These are phyloP conservation scores for Nakazawaea sp. DNA, from an alignment of 805 yeast species.

Conservation along the genomic window DNA sequence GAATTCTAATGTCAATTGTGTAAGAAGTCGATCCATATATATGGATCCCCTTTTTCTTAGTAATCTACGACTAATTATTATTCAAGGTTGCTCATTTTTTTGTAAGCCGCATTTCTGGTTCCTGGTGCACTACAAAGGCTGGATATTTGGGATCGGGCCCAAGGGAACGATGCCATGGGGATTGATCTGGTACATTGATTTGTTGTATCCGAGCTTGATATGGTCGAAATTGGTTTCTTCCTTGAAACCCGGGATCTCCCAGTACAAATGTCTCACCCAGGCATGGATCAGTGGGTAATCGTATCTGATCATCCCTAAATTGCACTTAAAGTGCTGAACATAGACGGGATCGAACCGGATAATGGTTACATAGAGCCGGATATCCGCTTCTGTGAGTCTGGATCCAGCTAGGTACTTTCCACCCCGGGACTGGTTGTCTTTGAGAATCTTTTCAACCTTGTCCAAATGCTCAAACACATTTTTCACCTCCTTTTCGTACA, in stretches of 20 bases:
- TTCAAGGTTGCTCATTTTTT: too few relatives aligned
- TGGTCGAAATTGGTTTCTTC: constrained; percentile 84
- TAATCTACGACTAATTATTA: too few relatives aligned
- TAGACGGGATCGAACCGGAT: constrained; percentile 90
- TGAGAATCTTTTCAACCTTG: constrained; percentile 57
- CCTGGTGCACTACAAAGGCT: constrained; percentile 31
- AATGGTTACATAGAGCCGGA: constrained; percentile 81
- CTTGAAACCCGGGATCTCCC: constrained; percentile 68
- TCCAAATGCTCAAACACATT: constrained; percentile 63
- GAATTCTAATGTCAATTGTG: too few relatives aligned
- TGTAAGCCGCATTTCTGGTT: too few relatives aligned
- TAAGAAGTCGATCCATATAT: too few relatives aligned
- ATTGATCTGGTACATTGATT: constrained; percentile 74
- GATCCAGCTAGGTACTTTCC: constrained; percentile 49
- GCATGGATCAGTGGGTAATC: constrained; percentile 74
- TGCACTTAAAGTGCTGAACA: constrained; percentile 93
- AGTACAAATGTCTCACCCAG: constrained; percentile 80
- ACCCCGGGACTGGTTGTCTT: constrained; percentile 30
- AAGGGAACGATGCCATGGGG: constrained; percentile 79
- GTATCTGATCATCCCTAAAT: constrained; percentile 68
- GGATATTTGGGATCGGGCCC: constrained; percentile 80
- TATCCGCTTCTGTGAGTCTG: constrained; percentile 81
- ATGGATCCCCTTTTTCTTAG: too few relatives aligned
- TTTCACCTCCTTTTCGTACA: constrained; percentile 62
- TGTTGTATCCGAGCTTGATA: constrained; percentile 86